Base-by-base conservation (phyloP, 2,329 filamentous ascomycete genomes). In the Aureobasidium subglaciale region DNA sequence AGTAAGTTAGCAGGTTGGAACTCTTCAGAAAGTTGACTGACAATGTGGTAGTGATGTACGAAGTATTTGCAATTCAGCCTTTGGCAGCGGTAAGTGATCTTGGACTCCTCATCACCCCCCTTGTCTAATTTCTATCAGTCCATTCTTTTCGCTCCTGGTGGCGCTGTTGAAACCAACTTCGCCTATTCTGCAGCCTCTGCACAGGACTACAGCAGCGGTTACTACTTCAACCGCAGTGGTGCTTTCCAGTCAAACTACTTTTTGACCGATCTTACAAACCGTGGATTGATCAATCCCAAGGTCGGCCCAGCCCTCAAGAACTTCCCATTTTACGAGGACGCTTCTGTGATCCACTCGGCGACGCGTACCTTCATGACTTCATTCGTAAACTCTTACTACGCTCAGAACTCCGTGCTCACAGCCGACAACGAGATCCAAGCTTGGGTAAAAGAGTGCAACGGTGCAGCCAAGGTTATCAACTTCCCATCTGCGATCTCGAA, bases 181-280 rank as follows among this genome's bases (percentile, higher is more conserved):
- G 30, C 45, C 2, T 49, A 49, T 22, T 25, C 45, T n/a, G n/a
- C 3, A 37, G 37, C 8, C 10, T 35, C 45, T 5, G 45, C 45
- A 2, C 22, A 35, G 16, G 13, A 49, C 32, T 49, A 49, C 32
- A 49, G 45, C 32, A 37, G 27, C 15, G 34, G 34, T 32, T 49
- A 49, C 45, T 49, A 49, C 22, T 49, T 49, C n/a, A 49, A 22
- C n/a, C 45, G 45, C 9, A 49, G 45, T 7, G 45, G 45, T n/a
- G 15, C 15, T 15, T 49, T 49, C 45, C 45, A 49, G 13, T 49
- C 45, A 8, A n/a, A n/a, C 4, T 37, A 37, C 15, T 49, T 49
- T 24, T 20, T 49, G 15, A 49, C 20, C 2, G 30, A 49, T 24
- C n/a, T 49, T 8, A 37, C 16, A 5, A 49, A 49, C 15, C 45